Evolutionary conservation across 352 stramenopile genomes (phyloP).

Genomic region (Pythium chondricola): DNA sequence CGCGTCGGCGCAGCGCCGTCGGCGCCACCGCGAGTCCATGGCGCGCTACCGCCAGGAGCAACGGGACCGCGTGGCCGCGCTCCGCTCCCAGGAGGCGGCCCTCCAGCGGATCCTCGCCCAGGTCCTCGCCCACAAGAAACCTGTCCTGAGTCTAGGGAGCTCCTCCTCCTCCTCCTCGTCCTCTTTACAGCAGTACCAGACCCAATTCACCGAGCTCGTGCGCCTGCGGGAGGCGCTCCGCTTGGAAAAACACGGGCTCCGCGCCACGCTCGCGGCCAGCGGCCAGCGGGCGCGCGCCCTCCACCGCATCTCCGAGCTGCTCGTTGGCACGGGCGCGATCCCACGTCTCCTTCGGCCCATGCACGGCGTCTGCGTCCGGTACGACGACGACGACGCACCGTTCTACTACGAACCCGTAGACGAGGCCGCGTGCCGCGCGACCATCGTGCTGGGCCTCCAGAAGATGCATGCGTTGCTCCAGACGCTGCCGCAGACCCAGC

Average conservation of each 20-base stretch:
- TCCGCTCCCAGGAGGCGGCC: constrained; percentile 10
- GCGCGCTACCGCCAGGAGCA: constrained; percentile 15
- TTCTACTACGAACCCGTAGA: constrained; percentile 18
- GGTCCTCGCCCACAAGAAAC: constrained; percentile 17
- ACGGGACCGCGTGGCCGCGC: constrained; percentile 9
- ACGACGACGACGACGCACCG: constrained; percentile 16
- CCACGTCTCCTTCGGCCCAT: too few species aligned
- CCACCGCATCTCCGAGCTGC: constrained; percentile 17
- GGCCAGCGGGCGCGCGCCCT: constrained; percentile 15
- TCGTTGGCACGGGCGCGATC: constrained; percentile 11
- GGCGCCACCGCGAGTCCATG: constrained; percentile 17
- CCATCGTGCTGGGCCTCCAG: constrained; percentile 10
- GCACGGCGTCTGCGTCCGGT: constrained; percentile 15
- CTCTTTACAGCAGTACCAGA: constrained; percentile 1
- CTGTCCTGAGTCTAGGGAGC: too few species aligned
- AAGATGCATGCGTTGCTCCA: constrained; percentile 13
- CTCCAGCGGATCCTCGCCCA: constrained; percentile 12
- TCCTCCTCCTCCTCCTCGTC: background rate
- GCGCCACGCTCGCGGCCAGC: background rate
- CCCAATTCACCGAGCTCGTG: constrained; percentile 14
- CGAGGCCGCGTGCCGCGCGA: constrained; percentile 10
- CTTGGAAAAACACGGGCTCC: constrained; percentile 9
- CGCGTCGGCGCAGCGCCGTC: background rate
- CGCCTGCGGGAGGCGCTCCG: constrained; percentile 9
- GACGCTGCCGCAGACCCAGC: background rate